Conservation (phyloP, 2,329 filamentous ascomycete genomes). For the Ascochyta rabiei region DNA sequence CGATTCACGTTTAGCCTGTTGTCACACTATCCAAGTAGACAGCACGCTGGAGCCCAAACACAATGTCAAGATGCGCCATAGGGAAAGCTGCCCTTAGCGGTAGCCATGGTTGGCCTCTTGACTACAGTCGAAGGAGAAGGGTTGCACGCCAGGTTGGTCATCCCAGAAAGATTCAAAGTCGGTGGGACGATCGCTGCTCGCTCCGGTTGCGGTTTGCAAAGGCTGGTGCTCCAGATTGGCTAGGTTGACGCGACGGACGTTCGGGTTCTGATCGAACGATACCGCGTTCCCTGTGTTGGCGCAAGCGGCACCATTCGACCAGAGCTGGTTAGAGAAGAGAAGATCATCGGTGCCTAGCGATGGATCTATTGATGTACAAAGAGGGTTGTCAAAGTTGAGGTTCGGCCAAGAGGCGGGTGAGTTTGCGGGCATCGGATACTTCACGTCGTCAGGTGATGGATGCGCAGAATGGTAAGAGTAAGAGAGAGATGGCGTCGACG, state of each 20-base stretch:
- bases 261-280: not conserved
- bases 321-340: not conserved
- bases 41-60: not conserved
- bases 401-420: not conserved
- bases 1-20: not conserved
- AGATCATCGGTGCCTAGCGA: not conserved
- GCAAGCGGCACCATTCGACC: not conserved
- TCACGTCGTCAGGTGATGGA: not conserved
- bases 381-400: not conserved
- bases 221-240: not conserved
- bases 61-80: not conserved
- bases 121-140: not conserved
- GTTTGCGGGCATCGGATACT: not conserved
- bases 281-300: not conserved
- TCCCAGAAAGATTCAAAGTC: slow-evolving; percentile 3
- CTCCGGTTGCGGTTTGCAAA: too few species aligned
- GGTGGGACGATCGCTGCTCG: not conserved
- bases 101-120: not conserved
- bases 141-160: not conserved
- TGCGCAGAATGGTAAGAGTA: not conserved
- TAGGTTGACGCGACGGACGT: not conserved
- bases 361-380: not conserved
- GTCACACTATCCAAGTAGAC: not conserved
- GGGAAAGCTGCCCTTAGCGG: not conserved
- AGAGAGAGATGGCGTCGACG: not conserved